Evolutionary conservation across 306 rosid genomes (phyloP).

Genomic region (Vigna radiata): DNA sequence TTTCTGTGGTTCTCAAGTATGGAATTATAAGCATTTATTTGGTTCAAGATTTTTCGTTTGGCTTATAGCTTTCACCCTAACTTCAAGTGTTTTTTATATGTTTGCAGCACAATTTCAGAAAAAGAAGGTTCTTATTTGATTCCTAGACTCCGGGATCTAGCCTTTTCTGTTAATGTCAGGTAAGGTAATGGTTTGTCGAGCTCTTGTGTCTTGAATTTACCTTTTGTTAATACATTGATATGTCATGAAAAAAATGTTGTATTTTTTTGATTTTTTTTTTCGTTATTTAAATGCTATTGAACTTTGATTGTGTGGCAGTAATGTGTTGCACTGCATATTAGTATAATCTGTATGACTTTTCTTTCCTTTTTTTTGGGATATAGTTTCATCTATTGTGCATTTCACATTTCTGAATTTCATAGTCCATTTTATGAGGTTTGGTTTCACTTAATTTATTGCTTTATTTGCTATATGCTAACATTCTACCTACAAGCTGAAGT

Average conservation of each 20-base stretch:
- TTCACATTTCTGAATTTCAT: slow-evolving; percentile 8
- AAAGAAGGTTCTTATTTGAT: slow-evolving; percentile 80
- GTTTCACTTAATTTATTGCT: slow-evolving; percentile 24
- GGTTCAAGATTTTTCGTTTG: slow-evolving; percentile 37
- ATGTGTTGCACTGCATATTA: slow-evolving; percentile 15
- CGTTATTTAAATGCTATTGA: background rate
- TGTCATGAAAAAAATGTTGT: background rate
- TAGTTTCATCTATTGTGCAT: background rate
- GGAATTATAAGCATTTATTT: slow-evolving; percentile 38
- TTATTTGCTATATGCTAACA: slow-evolving; percentile 1
- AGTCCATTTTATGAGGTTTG: slow-evolving; percentile 5
- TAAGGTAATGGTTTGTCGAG: slow-evolving; percentile 44
- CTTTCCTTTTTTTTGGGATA: background rate
- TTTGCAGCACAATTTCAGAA: slow-evolving; percentile 77
- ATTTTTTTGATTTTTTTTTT: background rate
- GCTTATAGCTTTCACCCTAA: slow-evolving; percentile 22
- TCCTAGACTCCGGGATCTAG: slow-evolving; percentile 89
- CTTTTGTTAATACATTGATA: background rate
- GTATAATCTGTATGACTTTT: background rate
- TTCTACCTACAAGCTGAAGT: slow-evolving; percentile 27
- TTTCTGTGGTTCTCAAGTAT: slow-evolving; percentile 88
- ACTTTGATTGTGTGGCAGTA: background rate
- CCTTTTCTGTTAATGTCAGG: slow-evolving; percentile 90
- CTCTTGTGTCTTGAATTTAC: slow-evolving; percentile 28
- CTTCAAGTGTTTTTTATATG: slow-evolving; percentile 33